A percentile compares a stretch with the other conserved stretches of the same genome.
Conservation (phyloP, 1,284 basidiomycete species). For the Marasmius tenuissimus region DNA sequence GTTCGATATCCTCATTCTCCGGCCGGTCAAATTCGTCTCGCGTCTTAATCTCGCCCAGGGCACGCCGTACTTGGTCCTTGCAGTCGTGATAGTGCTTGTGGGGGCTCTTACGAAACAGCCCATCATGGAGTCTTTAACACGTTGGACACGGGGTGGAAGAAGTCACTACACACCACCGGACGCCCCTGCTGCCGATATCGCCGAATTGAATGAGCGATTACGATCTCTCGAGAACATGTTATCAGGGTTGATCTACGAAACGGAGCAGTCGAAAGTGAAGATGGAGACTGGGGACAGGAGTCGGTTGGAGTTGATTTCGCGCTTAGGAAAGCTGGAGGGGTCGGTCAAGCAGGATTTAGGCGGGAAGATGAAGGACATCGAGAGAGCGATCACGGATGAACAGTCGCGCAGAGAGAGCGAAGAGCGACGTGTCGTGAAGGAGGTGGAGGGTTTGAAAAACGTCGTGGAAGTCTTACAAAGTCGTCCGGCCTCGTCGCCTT, state of each 20-base stretch:
- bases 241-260: constrained; percentile 54
- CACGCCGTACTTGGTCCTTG: constrained; percentile 41
- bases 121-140: constrained; percentile 24
- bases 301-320: constrained; percentile 49
- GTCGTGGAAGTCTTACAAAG: constrained; percentile 37
- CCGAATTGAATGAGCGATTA: constrained; percentile 70
- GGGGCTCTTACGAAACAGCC: constrained; percentile 41
- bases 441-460: constrained; percentile 49
- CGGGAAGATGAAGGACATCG: constrained; percentile 51
- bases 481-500: constrained; percentile 36
- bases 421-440: constrained; percentile 48
- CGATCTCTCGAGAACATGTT: constrained; percentile 64
- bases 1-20: constrained; percentile 42
- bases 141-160: constrained; percentile 19
- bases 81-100: constrained; percentile 36
- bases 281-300: constrained; percentile 50
- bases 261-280: constrained; percentile 46
- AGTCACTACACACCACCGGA: constrained; percentile 46
- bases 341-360: constrained; percentile 54
- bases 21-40: constrained; percentile 42
- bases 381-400: constrained; percentile 25
- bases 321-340: constrained; percentile 55
- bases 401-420: constrained; percentile 32
- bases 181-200: constrained; percentile 63
- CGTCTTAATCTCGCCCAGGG: constrained; percentile 31